These are phyloP conservation scores for Pontederia paniculata DNA, from an alignment of 176 grass and related monocot species.

Conservation along the genomic window DNA sequence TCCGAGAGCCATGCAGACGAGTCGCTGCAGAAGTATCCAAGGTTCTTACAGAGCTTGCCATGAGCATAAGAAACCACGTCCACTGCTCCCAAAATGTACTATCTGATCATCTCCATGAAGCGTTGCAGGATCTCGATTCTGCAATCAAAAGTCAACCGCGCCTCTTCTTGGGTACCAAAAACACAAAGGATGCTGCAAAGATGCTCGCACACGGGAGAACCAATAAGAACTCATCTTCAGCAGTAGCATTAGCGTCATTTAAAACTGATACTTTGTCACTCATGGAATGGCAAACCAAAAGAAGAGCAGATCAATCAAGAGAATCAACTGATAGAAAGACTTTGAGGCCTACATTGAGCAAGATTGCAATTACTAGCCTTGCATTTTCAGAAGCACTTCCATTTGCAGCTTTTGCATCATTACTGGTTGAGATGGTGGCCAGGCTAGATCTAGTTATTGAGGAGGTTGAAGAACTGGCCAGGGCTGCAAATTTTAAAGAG, in stretches of 20 bases:
- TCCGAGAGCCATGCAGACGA: slow-evolving; percentile 59
- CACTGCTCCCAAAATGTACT: slow-evolving; percentile 51
- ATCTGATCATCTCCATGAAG: slow-evolving; percentile 57
- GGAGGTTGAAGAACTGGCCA: slow-evolving; percentile 61
- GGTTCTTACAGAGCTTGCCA: slow-evolving; percentile 70
- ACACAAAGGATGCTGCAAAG: slow-evolving; percentile 18
- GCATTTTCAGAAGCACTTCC: slow-evolving; percentile 88
- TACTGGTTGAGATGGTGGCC: slow-evolving; percentile 87
- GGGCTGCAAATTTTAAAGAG: slow-evolving; percentile 67
- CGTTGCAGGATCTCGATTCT: slow-evolving; percentile 54
- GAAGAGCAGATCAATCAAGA: slow-evolving; percentile 8
- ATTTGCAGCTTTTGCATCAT: slow-evolving; percentile 76
- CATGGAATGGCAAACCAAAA: slow-evolving; percentile 29
- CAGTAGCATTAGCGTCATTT: slow-evolving; percentile 34
- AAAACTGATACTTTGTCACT: slow-evolving; percentile 47
- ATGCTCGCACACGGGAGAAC: slow-evolving; percentile 28
- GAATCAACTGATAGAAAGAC: slow-evolving; percentile 23
- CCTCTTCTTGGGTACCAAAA: slow-evolving; percentile 54
- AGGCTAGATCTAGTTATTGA: slow-evolving; percentile 84
- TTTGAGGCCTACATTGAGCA: slow-evolving; percentile 64
- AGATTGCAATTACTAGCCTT: slow-evolving; percentile 61
- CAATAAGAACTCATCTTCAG: slow-evolving; percentile 11
- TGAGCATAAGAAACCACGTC: slow-evolving; percentile 37
- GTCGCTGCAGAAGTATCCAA: slow-evolving; percentile 68
- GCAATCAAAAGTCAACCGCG: slow-evolving; percentile 56